A percentile compares a stretch with the other conserved stretches of the same genome.
Conservation (phyloP, 306 rosid species). For the Argentina anserina region DNA sequence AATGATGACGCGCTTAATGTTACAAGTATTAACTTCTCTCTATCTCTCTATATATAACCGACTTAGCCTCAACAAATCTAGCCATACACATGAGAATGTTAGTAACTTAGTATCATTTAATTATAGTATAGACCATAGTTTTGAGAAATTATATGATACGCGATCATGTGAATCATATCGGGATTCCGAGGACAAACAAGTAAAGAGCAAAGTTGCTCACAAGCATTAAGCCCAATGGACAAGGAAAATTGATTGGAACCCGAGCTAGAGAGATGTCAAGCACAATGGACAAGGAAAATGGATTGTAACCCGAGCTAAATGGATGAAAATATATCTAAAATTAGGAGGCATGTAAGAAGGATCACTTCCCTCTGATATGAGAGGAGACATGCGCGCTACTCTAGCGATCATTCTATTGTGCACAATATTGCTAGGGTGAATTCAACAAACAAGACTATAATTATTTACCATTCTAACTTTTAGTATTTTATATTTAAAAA, state of each 20-base stretch:
- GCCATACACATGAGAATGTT: not conserved
- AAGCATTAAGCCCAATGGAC: conserved; percentile 46
- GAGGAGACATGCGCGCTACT: not conserved
- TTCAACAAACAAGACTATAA: too few relatives aligned
- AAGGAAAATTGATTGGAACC: conserved; percentile 26
- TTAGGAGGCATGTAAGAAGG: conserved; percentile 31
- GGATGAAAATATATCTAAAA: conserved; percentile 6
- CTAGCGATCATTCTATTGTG: not conserved
- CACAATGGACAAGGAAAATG: conserved; percentile 46
- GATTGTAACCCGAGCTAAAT: conserved; percentile 19
- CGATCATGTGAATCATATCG: conserved; percentile 47
- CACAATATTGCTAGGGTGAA: not conserved
- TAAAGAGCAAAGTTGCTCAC: conserved; percentile 34
- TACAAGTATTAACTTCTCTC: not conserved
- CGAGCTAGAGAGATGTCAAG: conserved; percentile 43
- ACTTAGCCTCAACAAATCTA: not conserved
- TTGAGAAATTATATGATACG: conserved; percentile 21
- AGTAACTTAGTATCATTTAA: not conserved
- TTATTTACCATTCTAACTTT: too few relatives aligned
- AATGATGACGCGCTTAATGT: too few relatives aligned
- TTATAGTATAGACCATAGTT: not conserved
- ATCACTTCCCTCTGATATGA: conserved; percentile 21
- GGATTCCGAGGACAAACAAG: conserved; percentile 40
- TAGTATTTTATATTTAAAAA: too few relatives aligned
- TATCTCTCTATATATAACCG: not conserved